Conservation (phyloP, 768 basidiomycete species). For the Auricularia heimuer region DNA sequence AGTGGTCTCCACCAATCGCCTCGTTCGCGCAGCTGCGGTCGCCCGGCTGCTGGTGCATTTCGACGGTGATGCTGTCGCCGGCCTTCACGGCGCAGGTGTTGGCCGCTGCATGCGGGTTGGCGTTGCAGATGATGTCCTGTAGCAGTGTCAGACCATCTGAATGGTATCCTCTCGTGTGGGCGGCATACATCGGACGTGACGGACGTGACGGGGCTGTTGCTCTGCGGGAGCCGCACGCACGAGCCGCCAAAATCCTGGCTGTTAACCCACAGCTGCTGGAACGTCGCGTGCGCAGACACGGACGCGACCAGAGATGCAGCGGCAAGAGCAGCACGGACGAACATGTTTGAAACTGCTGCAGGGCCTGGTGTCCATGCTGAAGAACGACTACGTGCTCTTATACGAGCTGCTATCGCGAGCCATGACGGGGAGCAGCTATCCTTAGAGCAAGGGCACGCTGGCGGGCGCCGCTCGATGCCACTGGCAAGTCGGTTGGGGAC, state of each 20-base stretch:
- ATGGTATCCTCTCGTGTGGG: background rate
- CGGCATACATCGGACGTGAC: slow-evolving; percentile 26
- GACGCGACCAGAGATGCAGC: slow-evolving; percentile 26
- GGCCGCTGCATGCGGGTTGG: slow-evolving; percentile 20
- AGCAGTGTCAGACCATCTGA: background rate
- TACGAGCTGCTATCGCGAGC: background rate
- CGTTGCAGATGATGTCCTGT: slow-evolving; percentile 43
- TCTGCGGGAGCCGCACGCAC: slow-evolving; percentile 35
- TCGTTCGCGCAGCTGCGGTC: slow-evolving; percentile 36
- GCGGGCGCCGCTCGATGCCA: background rate
- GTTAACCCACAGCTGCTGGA: slow-evolving; percentile 45
- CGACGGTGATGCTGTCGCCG: slow-evolving; percentile 38
- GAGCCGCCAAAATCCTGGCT: slow-evolving; percentile 36
- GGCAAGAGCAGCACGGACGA: slow-evolving; percentile 21
- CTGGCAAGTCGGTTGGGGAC: background rate
- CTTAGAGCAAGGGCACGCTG: background rate
- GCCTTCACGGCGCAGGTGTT: slow-evolving; percentile 37
- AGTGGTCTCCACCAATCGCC: slow-evolving; percentile 44
- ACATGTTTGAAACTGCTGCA: slow-evolving; percentile 14
- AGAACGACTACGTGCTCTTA: background rate
- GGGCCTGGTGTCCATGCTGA: background rate
- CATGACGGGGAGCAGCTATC: background rate
- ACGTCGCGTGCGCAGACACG: slow-evolving; percentile 42
- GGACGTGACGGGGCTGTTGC: slow-evolving; percentile 38
- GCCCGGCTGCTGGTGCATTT: slow-evolving; percentile 45